A percentile compares a stretch with the other conserved stretches of the same genome.
These are phyloP conservation scores for Debaryomycetaceae sp. DNA, from an alignment of 1,139 yeast genomes.

Conservation along the genomic window DNA sequence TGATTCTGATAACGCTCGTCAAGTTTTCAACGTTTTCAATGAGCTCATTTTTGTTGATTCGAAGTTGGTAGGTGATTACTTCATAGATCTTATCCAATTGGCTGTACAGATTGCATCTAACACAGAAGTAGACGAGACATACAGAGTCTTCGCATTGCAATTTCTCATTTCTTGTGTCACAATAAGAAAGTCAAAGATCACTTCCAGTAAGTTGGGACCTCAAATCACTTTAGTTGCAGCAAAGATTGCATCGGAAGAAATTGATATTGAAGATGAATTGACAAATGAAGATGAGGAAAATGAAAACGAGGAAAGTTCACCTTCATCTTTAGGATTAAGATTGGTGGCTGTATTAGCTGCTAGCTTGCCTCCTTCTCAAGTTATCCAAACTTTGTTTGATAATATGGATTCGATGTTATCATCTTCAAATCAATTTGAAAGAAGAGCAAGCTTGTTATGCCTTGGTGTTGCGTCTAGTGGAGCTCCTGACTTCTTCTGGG, in stretches of 20 bases:
- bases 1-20: conserved; percentile 70
- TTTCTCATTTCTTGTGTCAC: conserved; percentile 77
- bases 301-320: conserved; percentile 87
- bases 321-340: conserved; percentile 76
- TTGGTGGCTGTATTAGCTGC: conserved; percentile 74
- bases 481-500: conserved; percentile 86
- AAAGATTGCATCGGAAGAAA: conserved; percentile 75
- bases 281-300: conserved; percentile 83
- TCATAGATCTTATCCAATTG: conserved; percentile 66
- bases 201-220: conserved; percentile 73
- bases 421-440: conserved; percentile 68
- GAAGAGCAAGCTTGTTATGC: conserved; percentile 84
- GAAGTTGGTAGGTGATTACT: conserved; percentile 73
- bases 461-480: conserved; percentile 86
- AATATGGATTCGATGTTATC: conserved; percentile 58
- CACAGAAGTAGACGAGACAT: conserved; percentile 69
- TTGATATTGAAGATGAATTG: conserved; percentile 68
- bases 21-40: conserved; percentile 82
- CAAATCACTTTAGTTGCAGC: conserved; percentile 71
- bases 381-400: conserved; percentile 74
- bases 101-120: conserved; percentile 75
- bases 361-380: conserved; percentile 91
- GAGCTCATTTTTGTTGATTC: conserved; percentile 74
- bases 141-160: conserved; percentile 79
- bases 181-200: conserved; percentile 65